Base-by-base conservation (phyloP, 2,329 filamentous ascomycete species). In the Lecanosticta acicola region DNA sequence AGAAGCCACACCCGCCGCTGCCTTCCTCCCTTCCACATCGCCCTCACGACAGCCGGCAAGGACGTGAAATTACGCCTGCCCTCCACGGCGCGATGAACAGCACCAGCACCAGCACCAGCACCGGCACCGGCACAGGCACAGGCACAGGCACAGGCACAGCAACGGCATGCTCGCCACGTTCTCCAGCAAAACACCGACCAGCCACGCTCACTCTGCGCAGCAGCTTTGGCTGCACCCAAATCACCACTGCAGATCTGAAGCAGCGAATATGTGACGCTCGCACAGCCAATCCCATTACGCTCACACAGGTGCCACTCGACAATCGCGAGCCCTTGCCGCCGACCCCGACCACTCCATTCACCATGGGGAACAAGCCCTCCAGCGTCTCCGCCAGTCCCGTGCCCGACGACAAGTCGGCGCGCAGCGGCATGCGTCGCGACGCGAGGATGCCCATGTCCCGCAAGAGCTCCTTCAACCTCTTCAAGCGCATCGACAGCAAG, bases 331-430 rank as follows among this genome's bases (percentile, higher is more conserved):
- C 42, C n/a, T 39, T 52, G 39, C 39, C 55, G 33, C 52, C 50
- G 19, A 51, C 51, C 16, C 45, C 50, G 36, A 53, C 55, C 43
- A 49, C 51, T 7, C 50, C 48, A 19, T 49, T 46, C 41, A 40
- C 36, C 39, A 63, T 63, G 61, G 61, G 61, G 48, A 63, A 61
- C 53, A 55, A 57, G 36, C 56, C 54, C 26, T 62, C 59, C 9
- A 54, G 45, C 41, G 38, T 52, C 32, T 20, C 43, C 18, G 54
- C 46, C 39, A 48, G 43, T 16, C 43, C 51, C 13, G 48, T 41
- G 8, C 43, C 51, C 8, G 59, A 62, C 46, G 50, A 54, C 50
- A 49, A 48, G 19, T 60, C 58, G 4, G 29, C 49, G 11, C 54
- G 45, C 36, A 60, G 58, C 35, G 51, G 55, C 32, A 39, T 48